phyloP scores from a whole-genome alignment of 768 basidiomycete genomes.

The Tulasnella sp. region DNA sequence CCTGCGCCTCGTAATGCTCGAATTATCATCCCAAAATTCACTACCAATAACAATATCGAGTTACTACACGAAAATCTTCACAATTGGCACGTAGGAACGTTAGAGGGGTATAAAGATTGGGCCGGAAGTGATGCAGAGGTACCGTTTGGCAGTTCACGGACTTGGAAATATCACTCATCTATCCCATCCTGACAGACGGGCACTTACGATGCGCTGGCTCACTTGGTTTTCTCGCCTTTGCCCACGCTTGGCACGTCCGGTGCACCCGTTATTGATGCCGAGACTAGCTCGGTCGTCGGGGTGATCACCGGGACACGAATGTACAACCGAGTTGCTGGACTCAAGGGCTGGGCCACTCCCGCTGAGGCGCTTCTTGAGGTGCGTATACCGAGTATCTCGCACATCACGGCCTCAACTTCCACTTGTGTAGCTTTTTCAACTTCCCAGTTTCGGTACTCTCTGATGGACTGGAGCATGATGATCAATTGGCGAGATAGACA shows the following conservation, averaged over 20 bases:
- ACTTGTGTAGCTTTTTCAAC: too few species aligned
- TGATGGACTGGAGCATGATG: too few species aligned
- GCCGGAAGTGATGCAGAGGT: slow-evolving; percentile 46
- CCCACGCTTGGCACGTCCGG: slow-evolving; percentile 58
- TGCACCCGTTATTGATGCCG: slow-evolving; percentile 50
- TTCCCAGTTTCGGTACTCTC: too few species aligned
- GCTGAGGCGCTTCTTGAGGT: slow-evolving; percentile 55
- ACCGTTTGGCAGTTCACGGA: background rate
- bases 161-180: background rate
- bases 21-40: slow-evolving; percentile 43
- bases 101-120: slow-evolving; percentile 49
- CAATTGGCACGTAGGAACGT: slow-evolving; percentile 37
- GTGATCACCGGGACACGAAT: slow-evolving; percentile 48
- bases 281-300: slow-evolving; percentile 51
- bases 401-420: too few species aligned
- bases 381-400: too few species aligned
- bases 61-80: slow-evolving; percentile 33
- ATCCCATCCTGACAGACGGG: slow-evolving; percentile 35
- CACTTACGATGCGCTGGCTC: slow-evolving; percentile 51
- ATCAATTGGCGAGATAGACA: too few species aligned
- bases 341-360: slow-evolving; percentile 49
- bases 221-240: slow-evolving; percentile 40
- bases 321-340: slow-evolving; percentile 42
- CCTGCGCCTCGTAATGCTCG: slow-evolving; percentile 36
- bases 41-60: slow-evolving; percentile 30